phyloP scores from a whole-genome alignment of 2,329 filamentous ascomycete genomes.

The Aspergillus brasiliensis region DNA sequence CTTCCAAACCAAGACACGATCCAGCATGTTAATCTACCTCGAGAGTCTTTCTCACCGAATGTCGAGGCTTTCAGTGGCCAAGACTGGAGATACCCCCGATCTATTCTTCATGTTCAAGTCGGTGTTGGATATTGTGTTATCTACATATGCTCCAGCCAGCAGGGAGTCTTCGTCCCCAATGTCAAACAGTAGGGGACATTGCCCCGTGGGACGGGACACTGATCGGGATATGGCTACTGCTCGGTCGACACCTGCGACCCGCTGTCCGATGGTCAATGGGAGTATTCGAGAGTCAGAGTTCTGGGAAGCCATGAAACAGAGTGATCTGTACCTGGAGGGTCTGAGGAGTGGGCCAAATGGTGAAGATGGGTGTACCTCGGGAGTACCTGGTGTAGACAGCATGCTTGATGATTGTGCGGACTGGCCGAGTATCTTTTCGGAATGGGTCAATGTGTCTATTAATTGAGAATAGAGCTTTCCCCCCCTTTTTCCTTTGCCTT shows the following conservation, averaged over 20 bases:
- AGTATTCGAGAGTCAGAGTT: not conserved
- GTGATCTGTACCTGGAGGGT: not conserved
- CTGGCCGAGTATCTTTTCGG: conserved; percentile 10
- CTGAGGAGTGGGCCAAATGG: not conserved
- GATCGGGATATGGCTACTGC: not conserved
- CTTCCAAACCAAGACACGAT: not conserved
- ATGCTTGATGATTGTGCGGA: not conserved
- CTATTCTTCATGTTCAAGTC: not conserved
- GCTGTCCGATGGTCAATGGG: conserved; percentile 3
- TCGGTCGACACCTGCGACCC: not conserved
- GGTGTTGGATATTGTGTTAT: not conserved
- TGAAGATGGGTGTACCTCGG: not conserved
- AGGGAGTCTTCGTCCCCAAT: not conserved
- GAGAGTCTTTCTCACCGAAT: not conserved
- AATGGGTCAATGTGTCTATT: conserved; percentile 1
- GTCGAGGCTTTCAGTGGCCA: not conserved
- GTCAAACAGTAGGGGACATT: not conserved
- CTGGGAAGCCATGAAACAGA: not conserved
- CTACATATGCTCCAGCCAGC: not conserved
- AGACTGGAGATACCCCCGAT: not conserved
- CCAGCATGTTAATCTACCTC: not conserved
- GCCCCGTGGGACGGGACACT: no score
- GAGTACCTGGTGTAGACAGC: not conserved
- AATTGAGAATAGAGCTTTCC: not conserved
- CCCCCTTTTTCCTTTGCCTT: no score